Evolutionary conservation across 2,329 filamentous ascomycete species (phyloP).

Genomic region (Huntiella abstrusa): DNA sequence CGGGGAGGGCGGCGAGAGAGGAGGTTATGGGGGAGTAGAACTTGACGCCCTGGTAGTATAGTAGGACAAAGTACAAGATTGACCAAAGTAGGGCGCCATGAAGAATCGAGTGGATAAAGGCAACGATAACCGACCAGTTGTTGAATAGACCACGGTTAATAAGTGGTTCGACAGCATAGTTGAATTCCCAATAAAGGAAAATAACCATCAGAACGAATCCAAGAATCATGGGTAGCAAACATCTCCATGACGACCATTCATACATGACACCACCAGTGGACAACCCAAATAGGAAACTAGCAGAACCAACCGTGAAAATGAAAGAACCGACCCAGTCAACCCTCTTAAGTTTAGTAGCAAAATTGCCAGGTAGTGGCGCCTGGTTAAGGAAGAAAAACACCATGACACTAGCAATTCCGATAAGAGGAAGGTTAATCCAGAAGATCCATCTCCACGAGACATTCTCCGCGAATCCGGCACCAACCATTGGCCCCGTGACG

Average conservation of each 20-base stretch:
- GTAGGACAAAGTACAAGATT: constrained; percentile 32
- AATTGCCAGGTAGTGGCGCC: constrained; percentile 12
- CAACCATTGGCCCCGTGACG: constrained; percentile 16
- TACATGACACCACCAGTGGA: constrained; percentile 44
- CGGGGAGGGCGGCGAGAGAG: constrained; percentile 37
- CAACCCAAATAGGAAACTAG: constrained; percentile 28
- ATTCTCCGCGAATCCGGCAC: constrained; percentile 15
- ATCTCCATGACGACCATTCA: constrained; percentile 41
- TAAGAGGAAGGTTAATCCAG: constrained; percentile 19
- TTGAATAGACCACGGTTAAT: constrained; percentile 26
- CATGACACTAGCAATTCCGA: constrained; percentile 14
- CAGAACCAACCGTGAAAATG: constrained; percentile 40
- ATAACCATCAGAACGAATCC: constrained; percentile 30
- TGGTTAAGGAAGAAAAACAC: constrained; percentile 16
- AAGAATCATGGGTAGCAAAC: constrained; percentile 40
- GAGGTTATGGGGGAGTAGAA: constrained; percentile 32
- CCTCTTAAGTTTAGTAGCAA: constrained; percentile 12
- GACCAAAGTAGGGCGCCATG: constrained; percentile 39
- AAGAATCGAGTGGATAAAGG: constrained; percentile 32
- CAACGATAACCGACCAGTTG: constrained; percentile 29
- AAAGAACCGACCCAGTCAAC: constrained; percentile 46
- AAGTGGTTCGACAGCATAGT: constrained; percentile 30
- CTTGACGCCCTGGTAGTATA: constrained; percentile 33
- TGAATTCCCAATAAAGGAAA: constrained; percentile 36
- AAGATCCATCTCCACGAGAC: constrained; percentile 20